These are phyloP conservation scores for Xylaria palmicola DNA, from an alignment of 495 filamentous ascomycete species.

Conservation along the genomic window DNA sequence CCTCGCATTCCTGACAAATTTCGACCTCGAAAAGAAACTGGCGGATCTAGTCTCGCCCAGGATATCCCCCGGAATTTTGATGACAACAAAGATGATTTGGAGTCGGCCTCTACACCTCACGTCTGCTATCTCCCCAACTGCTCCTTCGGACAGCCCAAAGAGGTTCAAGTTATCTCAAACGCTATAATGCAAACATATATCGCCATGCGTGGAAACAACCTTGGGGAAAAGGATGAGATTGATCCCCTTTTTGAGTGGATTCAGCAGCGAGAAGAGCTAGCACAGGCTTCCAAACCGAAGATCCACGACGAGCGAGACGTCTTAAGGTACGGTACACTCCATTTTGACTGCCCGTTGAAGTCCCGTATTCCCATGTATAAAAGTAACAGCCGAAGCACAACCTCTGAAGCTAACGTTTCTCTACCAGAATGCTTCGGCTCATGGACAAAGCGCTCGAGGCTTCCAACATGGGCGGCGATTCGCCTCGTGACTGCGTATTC, in stretches of 20 bases:
- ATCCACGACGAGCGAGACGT: conserved; percentile 6
- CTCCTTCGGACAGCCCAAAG: not conserved
- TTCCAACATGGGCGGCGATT: conserved; percentile 13
- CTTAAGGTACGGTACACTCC: conserved; percentile 7
- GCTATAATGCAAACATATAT: conserved; percentile 24
- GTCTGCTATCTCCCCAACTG: conserved; percentile 17
- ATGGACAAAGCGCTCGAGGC: conserved; percentile 18
- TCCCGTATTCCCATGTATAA: no score
- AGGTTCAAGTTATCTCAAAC: conserved; percentile 16
- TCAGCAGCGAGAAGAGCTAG: conserved; percentile 2
- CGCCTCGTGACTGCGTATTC: conserved; percentile 17
- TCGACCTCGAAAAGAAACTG: not conserved
- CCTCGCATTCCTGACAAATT: conserved; percentile 10
- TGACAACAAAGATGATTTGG: not conserved
- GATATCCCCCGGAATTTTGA: not conserved
- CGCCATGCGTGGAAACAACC: conserved; percentile 25
- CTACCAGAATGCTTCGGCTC: conserved; percentile 15
- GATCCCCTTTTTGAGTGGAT: conserved; percentile 22
- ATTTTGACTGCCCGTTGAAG: not conserved
- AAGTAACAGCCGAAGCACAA: not conserved
- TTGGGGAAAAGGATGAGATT: not conserved
- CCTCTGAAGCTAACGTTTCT: not conserved
- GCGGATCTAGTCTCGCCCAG: not conserved
- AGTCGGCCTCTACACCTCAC: not conserved
- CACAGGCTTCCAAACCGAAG: not conserved